Evolutionary conservation across 768 basidiomycete genomes (phyloP).

Genomic region (Russula brevipes): DNA sequence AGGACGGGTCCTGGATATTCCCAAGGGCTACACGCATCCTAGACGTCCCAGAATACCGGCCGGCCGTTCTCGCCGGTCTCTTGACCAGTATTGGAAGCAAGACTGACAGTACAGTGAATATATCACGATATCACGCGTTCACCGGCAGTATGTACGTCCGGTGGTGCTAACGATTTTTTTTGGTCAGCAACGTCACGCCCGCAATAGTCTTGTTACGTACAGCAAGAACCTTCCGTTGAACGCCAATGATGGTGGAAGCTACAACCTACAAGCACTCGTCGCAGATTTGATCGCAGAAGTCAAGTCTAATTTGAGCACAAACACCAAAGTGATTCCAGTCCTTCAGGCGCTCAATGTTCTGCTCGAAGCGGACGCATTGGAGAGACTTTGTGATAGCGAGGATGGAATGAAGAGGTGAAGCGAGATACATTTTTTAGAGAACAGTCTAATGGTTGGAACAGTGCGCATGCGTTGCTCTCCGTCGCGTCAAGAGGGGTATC

Average conservation of each 20-base stretch:
- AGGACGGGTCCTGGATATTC: constrained; percentile 69
- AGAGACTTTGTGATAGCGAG: constrained; percentile 41
- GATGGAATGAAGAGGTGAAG: constrained; percentile 51
- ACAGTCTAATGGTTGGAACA: constrained; percentile 28
- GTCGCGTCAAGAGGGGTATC: constrained; percentile 58
- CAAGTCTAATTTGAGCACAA: constrained; percentile 51
- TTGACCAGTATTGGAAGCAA: constrained; percentile 78
- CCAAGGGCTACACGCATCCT: constrained; percentile 65
- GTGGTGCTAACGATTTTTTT: constrained; percentile 24
- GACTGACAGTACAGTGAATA: constrained; percentile 77
- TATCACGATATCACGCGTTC: constrained; percentile 4
- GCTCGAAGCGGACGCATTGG: constrained; percentile 61
- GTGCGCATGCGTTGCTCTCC: constrained; percentile 49
- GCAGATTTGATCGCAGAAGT: constrained; percentile 54
- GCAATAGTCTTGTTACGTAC: constrained; percentile 56
- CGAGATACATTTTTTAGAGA: not conserved
- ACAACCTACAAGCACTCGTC: constrained; percentile 48
- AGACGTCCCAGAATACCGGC: constrained; percentile 56
- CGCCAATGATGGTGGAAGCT: constrained; percentile 31
- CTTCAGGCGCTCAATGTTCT: constrained; percentile 71
- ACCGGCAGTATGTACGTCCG: constrained; percentile 12
- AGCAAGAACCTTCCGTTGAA: constrained; percentile 45
- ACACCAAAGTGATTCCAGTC: constrained; percentile 75
- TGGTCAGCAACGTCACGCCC: constrained; percentile 61
- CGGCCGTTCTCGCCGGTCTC: constrained; percentile 59